Evolutionary conservation across 202 grass and related monocot genomes (phyloP).

Genomic region (Elaeis oleifera): DNA sequence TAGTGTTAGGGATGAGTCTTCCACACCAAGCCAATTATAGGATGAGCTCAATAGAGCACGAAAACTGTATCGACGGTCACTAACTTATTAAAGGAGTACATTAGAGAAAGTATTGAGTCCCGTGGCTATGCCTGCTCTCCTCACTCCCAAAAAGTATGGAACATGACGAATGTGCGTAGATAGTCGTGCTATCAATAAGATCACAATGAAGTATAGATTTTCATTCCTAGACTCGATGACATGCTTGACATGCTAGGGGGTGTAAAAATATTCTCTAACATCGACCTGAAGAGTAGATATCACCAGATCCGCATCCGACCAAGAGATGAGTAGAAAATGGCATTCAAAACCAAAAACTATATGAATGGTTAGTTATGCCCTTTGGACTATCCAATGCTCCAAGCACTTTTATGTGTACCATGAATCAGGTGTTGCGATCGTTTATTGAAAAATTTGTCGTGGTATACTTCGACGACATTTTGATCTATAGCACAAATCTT

Average conservation of each 20-base stretch:
- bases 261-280: too few species aligned
- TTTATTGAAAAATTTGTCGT: background rate
- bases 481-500: background rate
- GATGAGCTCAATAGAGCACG: background rate
- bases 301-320: too few species aligned
- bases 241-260: background rate
- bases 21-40: too few species aligned
- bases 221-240: background rate
- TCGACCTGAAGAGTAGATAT: background rate
- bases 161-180: background rate
- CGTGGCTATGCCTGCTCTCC: background rate
- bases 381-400: background rate
- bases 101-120: background rate
- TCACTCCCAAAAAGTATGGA: background rate
- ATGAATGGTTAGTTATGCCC: too few species aligned
- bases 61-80: background rate
- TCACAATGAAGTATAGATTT: background rate
- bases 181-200: background rate
- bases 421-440: background rate
- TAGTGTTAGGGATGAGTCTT: too few species aligned
- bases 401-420: background rate
- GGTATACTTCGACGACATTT: background rate
- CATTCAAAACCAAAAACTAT: too few species aligned
- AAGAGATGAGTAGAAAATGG: too few species aligned
- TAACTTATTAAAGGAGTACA: background rate